Percentiles rank a stretch among this genome's conserved stretches.
Conservation (phyloP, 495 filamentous ascomycete species). For the Penicillium silybi region DNA sequence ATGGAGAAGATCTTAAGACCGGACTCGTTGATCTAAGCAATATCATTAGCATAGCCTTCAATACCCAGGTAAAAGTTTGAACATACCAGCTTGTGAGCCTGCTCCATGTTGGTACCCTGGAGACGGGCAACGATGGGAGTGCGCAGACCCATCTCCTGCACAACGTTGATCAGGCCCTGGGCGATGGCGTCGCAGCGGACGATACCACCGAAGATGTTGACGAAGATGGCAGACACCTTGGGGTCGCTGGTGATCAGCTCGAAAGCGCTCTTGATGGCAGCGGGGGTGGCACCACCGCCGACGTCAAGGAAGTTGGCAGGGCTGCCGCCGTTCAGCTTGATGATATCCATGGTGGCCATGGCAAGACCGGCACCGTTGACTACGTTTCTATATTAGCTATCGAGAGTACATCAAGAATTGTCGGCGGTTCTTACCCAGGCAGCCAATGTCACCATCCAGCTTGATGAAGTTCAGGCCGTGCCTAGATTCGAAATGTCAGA, state of each 20-base stretch:
- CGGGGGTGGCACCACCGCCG: conserved; percentile 92
- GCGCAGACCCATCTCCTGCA: conserved; percentile 87
- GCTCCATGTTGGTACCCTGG: conserved; percentile 98
- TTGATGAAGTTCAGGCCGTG: conserved; percentile 98
- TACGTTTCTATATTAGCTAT: conserved; percentile 2
- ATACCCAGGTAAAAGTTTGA: not conserved
- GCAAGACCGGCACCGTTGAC: conserved; percentile 98
- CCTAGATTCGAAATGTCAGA: conserved; percentile 31
- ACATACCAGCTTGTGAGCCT: conserved; percentile 78
- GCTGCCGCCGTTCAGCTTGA: conserved; percentile 95
- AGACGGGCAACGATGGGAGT: conserved; percentile 94
- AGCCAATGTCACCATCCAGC: conserved; percentile 98
- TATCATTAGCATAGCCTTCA: no score
- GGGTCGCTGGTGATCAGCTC: conserved; percentile 97
- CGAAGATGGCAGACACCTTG: conserved; percentile 98
- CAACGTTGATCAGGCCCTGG: conserved; percentile 90
- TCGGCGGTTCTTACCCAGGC: conserved; percentile 52
- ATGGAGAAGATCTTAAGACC: conserved; percentile 99
- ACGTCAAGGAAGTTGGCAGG: conserved; percentile 99
- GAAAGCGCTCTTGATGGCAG: conserved; percentile 95
- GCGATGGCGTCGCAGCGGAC: conserved; percentile 98
- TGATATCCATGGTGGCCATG: conserved; percentile 99
- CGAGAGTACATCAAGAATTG: not conserved
- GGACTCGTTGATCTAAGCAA: conserved; percentile 78
- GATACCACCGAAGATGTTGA: conserved; percentile 99